Evolutionary conservation across 2,329 filamentous ascomycete genomes (phyloP).

Genomic region (Orbilia ellipsospora): DNA sequence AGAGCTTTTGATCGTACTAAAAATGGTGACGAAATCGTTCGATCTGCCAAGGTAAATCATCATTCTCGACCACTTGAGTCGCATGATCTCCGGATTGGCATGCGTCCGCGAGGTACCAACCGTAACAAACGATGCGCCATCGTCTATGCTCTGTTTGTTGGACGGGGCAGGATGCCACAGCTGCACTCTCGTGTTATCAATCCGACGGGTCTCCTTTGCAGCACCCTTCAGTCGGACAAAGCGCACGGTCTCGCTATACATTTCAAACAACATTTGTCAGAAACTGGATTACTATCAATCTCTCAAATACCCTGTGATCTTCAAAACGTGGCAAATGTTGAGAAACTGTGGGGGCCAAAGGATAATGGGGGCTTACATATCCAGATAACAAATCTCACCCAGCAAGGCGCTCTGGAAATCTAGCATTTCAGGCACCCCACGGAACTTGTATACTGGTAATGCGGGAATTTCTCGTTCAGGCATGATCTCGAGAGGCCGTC

Average conservation of each 20-base stretch:
- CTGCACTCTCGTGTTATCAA: constrained; percentile 50
- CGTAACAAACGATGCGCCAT: constrained; percentile 48
- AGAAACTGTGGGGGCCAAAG: not conserved
- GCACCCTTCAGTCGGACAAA: constrained; percentile 49
- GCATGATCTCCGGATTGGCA: constrained; percentile 45
- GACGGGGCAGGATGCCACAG: constrained; percentile 41
- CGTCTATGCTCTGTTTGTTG: constrained; percentile 30
- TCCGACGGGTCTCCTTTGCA: constrained; percentile 45
- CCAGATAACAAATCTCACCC: constrained; percentile 47
- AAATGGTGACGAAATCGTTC: constrained; percentile 53
- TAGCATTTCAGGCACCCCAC: constrained; percentile 39
- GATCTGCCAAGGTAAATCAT: constrained; percentile 46
- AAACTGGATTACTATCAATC: constrained; percentile 14
- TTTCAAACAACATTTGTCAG: constrained; percentile 15
- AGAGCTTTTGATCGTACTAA: constrained; percentile 21
- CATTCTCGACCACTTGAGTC: constrained; percentile 51
- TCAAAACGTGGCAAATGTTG: not conserved
- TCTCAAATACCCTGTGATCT: not conserved
- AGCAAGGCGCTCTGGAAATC: constrained; percentile 46
- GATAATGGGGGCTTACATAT: constrained; percentile 39
- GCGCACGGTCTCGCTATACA: constrained; percentile 46
- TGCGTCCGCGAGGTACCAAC: constrained; percentile 47
- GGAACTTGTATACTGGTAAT: constrained; percentile 32
- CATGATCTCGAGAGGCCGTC: constrained; percentile 45
- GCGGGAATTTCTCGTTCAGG: constrained; percentile 45